Evolutionary conservation across 2,329 filamentous ascomycete genomes (phyloP).

Genomic region (Alternaria panax): DNA sequence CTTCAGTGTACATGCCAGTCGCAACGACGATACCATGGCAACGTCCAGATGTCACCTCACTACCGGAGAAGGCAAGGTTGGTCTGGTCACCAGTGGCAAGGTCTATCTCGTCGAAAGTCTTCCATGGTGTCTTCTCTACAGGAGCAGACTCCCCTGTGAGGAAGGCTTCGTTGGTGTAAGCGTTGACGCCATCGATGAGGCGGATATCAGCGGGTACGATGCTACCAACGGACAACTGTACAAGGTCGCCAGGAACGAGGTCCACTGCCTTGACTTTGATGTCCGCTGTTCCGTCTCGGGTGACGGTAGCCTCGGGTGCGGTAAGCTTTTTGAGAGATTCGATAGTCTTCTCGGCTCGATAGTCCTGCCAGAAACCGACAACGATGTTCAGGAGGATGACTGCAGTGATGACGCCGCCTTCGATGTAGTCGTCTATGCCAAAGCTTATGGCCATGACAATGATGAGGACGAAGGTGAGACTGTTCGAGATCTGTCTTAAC

Average conservation of each 20-base stretch:
- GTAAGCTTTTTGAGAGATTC: conserved; percentile 52
- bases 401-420: conserved; percentile 68
- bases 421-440: conserved; percentile 69
- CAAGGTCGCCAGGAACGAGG: conserved; percentile 51
- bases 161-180: conserved; percentile 77
- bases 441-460: conserved; percentile 75
- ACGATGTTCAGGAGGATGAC: conserved; percentile 73
- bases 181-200: conserved; percentile 70
- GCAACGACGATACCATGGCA: conserved; percentile 72
- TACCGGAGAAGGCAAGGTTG: conserved; percentile 76
- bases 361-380: conserved; percentile 65
- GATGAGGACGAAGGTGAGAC: conserved; percentile 74
- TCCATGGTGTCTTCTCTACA: conserved; percentile 68
- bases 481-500: conserved; percentile 78
- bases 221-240: conserved; percentile 60
- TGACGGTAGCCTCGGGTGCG: conserved; percentile 49
- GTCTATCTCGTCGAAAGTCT: conserved; percentile 60
- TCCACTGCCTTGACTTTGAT: conserved; percentile 48
- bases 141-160: conserved; percentile 77
- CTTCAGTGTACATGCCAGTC: conserved; percentile 77
- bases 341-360: conserved; percentile 53
- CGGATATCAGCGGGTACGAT: conserved; percentile 73
- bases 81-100: conserved; percentile 69
- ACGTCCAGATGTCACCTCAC: conserved; percentile 74
- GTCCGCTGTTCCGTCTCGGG: conserved; percentile 45